Evolutionary conservation across 306 rosid species (phyloP).

Genomic region (Quercus cerris): DNA sequence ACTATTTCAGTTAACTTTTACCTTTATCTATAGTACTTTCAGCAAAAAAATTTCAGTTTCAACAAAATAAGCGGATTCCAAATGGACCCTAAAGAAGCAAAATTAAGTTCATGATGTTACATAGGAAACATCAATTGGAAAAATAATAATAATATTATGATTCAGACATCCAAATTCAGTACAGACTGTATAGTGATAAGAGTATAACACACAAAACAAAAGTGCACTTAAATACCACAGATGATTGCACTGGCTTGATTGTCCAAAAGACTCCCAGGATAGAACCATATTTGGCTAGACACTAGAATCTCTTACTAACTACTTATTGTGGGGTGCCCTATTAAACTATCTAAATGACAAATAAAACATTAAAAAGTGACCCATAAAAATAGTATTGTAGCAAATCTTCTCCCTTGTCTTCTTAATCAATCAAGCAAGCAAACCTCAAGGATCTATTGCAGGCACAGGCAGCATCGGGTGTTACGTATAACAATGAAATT

Average conservation of each 20-base stretch:
- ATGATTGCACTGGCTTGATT: neutral
- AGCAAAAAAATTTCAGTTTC: no score
- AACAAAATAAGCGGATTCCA: no score
- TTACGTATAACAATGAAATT: neutral
- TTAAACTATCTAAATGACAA: neutral
- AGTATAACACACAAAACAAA: no score
- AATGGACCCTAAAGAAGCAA: neutral
- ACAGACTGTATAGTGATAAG: neutral
- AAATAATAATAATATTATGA: neutral
- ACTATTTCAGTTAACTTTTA: no score
- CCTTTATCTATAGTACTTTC: no score
- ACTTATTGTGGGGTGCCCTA: neutral
- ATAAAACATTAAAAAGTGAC: neutral
- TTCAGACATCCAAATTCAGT: neutral
- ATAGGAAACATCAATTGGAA: neutral
- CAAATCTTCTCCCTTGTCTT: neutral
- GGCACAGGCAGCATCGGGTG: neutral
- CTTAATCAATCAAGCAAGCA: neutral
- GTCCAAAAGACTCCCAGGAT: neutral
- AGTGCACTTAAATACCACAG: neutral
- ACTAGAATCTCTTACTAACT: neutral
- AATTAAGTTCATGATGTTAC: neutral
- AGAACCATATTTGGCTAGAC: neutral
- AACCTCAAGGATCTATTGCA: neutral
- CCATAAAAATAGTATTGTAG: neutral